Percentiles rank a stretch among this genome's conserved stretches.
These are phyloP conservation scores for Xylariaceae sp. DNA, from an alignment of 2,329 filamentous ascomycete genomes.

Conservation along the genomic window DNA sequence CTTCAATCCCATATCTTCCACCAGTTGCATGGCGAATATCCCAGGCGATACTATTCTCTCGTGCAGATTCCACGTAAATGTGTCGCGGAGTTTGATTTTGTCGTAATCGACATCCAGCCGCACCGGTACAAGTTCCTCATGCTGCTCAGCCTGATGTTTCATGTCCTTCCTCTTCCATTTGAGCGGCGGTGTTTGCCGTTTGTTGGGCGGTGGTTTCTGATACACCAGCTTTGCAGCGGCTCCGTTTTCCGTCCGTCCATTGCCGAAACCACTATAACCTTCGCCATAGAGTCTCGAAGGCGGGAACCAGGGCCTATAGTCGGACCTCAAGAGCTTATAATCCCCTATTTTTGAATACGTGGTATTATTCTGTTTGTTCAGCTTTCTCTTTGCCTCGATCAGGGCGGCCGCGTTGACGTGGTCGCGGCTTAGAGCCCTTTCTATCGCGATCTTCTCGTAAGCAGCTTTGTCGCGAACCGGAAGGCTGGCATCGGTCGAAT, in stretches of 20 bases:
- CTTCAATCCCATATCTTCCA: slow-evolving; percentile 84
- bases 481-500: slow-evolving; percentile 25
- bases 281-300: slow-evolving; percentile 57
- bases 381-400: slow-evolving; percentile 45
- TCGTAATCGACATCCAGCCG: slow-evolving; percentile 92
- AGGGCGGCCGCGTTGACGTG: slow-evolving; percentile 49
- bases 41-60: slow-evolving; percentile 77
- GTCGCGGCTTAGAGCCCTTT: slow-evolving; percentile 50
- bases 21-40: slow-evolving; percentile 79
- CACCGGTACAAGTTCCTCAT: slow-evolving; percentile 87
- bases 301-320: slow-evolving; percentile 51
- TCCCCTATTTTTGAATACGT: slow-evolving; percentile 65
- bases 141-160: slow-evolving; percentile 78
- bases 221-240: slow-evolving; percentile 70
- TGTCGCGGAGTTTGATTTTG: slow-evolving; percentile 91
- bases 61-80: slow-evolving; percentile 97
- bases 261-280: slow-evolving; percentile 86
- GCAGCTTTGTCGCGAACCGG: slow-evolving; percentile 50
- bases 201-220: slow-evolving; percentile 70
- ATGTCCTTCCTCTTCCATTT: slow-evolving; percentile 75
- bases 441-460: slow-evolving; percentile 48
- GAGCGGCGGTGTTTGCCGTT: slow-evolving; percentile 66
- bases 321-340: slow-evolving; percentile 56
- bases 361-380: slow-evolving; percentile 53
- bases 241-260: slow-evolving; percentile 71